These are phyloP conservation scores for Suillus ampliporus DNA, from an alignment of 768 basidiomycete genomes.

Conservation along the genomic window DNA sequence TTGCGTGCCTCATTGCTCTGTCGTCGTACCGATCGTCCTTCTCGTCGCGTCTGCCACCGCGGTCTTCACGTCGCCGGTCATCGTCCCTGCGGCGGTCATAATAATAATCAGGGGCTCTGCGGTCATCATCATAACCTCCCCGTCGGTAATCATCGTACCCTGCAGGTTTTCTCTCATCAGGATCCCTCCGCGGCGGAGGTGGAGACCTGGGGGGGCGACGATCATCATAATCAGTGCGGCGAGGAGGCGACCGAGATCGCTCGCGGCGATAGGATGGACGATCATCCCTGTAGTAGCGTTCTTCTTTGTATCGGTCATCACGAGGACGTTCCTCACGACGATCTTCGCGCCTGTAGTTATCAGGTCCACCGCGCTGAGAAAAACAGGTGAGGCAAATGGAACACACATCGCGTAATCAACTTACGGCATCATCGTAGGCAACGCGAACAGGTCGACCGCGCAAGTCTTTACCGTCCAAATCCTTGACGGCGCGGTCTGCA, in stretches of 20 bases:
- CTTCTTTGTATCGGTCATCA: conserved; percentile 64
- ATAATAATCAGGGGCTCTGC: conserved; percentile 83
- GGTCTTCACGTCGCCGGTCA: conserved; percentile 63
- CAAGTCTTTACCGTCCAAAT: conserved; percentile 85
- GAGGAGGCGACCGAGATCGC: conserved; percentile 82
- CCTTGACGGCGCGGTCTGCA: conserved; percentile 91
- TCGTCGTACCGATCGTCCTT: conserved; percentile 85
- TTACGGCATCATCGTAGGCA: conserved; percentile 63
- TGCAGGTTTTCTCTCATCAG: conserved; percentile 87
- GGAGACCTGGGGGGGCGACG: conserved; percentile 85
- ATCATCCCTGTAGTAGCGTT: conserved; percentile 59
- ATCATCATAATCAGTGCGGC: conserved; percentile 74
- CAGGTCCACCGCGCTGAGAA: conserved; percentile 64
- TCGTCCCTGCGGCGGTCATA: conserved; percentile 90
- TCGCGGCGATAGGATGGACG: conserved; percentile 65
- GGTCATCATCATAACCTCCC: conserved; percentile 80
- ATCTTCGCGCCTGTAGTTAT: conserved; percentile 80
- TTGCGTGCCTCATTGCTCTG: conserved; percentile 71
- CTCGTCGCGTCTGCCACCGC: conserved; percentile 79
- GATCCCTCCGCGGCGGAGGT: conserved; percentile 73
- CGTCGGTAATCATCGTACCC: conserved; percentile 92
- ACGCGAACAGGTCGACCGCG: conserved; percentile 84
- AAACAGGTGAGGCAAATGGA: conserved; percentile 6
- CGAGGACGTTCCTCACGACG: conserved; percentile 54
- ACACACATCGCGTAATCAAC: conserved; percentile 28